These are phyloP conservation scores for Pisolithus sp. DNA, from an alignment of 768 basidiomycete genomes.

Conservation along the genomic window DNA sequence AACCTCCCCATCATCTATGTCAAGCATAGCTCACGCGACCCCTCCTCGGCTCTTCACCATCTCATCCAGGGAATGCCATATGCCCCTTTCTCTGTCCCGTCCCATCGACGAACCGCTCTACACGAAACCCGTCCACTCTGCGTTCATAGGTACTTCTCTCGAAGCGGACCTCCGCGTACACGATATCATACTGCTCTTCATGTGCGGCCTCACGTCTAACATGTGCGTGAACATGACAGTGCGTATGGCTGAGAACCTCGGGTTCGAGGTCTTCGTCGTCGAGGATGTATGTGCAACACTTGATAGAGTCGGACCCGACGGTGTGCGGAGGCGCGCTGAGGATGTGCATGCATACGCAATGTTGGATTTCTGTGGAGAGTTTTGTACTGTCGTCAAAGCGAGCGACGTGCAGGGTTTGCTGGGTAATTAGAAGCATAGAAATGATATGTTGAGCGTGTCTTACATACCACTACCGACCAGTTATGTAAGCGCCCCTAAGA, in stretches of 20 bases:
- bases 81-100: conserved; percentile 2
- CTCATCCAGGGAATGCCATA: conserved; percentile 8
- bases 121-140: conserved; percentile 19
- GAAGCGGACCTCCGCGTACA: conserved; percentile 12
- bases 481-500: too few species aligned
- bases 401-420: conserved; percentile 5
- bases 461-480: too few species aligned
- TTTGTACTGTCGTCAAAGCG: conserved; percentile 17
- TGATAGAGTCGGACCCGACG: conserved; percentile 13
- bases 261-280: conserved; percentile 15
- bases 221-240: conserved; percentile 21
- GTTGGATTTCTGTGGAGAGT: conserved; percentile 18
- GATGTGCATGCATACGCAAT: conserved; percentile 12
- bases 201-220: conserved; percentile 16
- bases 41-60: conserved; percentile 9
- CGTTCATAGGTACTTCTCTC: conserved; percentile 22
- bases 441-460: too few species aligned
- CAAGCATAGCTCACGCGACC: conserved; percentile 13
- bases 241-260: conserved; percentile 21
- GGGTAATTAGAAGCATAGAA: too few species aligned
- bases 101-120: conserved; percentile 12
- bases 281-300: conserved; percentile 20
- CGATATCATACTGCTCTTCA: conserved; percentile 15
- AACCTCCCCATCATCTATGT: conserved; percentile 16
- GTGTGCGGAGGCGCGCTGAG: conserved; percentile 16